A percentile compares a stretch with the other conserved stretches of the same genome.
These are phyloP conservation scores for Pneumocystis wakefieldiae DNA, from an alignment of 1,139 yeast species.

Conservation along the genomic window DNA sequence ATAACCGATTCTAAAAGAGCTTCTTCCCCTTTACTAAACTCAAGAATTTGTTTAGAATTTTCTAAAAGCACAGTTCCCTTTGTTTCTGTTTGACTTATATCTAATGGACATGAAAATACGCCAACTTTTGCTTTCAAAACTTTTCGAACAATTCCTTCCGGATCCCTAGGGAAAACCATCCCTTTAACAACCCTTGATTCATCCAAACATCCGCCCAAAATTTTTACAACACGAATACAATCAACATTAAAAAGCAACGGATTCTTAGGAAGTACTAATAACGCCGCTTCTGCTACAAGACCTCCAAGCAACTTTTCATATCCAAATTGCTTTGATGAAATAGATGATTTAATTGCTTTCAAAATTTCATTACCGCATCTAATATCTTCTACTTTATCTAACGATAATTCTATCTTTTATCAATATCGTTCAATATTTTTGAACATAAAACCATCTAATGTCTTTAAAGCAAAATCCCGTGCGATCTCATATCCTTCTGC, in stretches of 20 bases:
- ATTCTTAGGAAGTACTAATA: constrained; percentile 57
- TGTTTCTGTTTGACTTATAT: constrained; percentile 87
- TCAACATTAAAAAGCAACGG: constrained; percentile 69
- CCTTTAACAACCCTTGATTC: constrained; percentile 78
- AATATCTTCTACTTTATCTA: constrained; percentile 48
- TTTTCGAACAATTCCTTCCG: constrained; percentile 74
- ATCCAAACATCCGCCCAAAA: constrained; percentile 76
- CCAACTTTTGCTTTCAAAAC: constrained; percentile 68
- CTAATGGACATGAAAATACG: constrained; percentile 85
- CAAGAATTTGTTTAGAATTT: constrained; percentile 92
- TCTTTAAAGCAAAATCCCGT: constrained; percentile 50
- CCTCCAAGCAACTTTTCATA: constrained; percentile 61
- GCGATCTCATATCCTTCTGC: constrained; percentile 83
- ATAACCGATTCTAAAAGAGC: constrained; percentile 57
- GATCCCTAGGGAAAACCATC: constrained; percentile 95
- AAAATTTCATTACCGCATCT: constrained; percentile 41
- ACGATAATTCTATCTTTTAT: constrained; percentile 31
- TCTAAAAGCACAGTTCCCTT: constrained; percentile 92
- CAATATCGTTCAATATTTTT: not conserved
- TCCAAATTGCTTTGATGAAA: constrained; percentile 89
- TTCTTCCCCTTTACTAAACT: constrained; percentile 92
- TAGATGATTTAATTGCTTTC: constrained; percentile 72
- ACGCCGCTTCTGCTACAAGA: constrained; percentile 76
- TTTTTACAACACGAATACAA: constrained; percentile 83
- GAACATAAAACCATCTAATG: constrained; percentile 31